Base-by-base conservation (phyloP, 2,329 filamentous ascomycete genomes). In the Aspergillus brasiliensis region DNA sequence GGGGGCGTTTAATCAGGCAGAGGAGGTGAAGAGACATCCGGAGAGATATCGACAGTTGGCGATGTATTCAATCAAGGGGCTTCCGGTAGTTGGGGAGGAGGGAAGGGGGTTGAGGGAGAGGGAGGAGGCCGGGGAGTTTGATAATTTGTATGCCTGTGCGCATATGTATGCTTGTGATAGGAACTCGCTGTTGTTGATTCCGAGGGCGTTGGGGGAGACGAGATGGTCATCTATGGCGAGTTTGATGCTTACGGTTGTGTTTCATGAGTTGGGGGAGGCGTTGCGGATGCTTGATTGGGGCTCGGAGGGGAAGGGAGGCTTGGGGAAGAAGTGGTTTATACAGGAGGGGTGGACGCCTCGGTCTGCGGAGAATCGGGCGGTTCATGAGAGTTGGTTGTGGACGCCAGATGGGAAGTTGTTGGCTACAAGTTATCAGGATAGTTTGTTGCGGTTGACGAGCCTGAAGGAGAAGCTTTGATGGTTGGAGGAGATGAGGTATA, bases 91-190 rank as follows among this genome's bases (percentile, higher is more conserved):
- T 17, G 58, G 77, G 63, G 60, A 72, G 63, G 68, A 72, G n/a
- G 46, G 13, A 44, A 21, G 19, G 25, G 56, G 61, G 17, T 54
- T 63, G 37, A 60, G 59, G 49, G 37, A 37, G 2, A 70, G 60
- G 34, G 74, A 75, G 15, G 57, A 67, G 54, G 72, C 54, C 13
- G 78, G 67, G 60, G 74, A 69, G 61, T 75, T 69, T 52, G 78
- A 82, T 31, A 86, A 86, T 63, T 69, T 86, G 17, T 84, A 86
- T 63, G 80, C 83, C 1, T 84, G 82, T 64, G 83, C 83, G 3
- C 84, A 87, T 69, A 73, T 86, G 46, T 86, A 85, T 65, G 81
- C 83, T 0, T 83, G 81, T 34, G 84, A 86, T 64, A 79, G 81
- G 23, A 86, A 86, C 58, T 82, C 81, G 17, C 71, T 86, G 11